phyloP scores from a whole-genome alignment of 441 rosid species.

The Corymbia calophylla region DNA sequence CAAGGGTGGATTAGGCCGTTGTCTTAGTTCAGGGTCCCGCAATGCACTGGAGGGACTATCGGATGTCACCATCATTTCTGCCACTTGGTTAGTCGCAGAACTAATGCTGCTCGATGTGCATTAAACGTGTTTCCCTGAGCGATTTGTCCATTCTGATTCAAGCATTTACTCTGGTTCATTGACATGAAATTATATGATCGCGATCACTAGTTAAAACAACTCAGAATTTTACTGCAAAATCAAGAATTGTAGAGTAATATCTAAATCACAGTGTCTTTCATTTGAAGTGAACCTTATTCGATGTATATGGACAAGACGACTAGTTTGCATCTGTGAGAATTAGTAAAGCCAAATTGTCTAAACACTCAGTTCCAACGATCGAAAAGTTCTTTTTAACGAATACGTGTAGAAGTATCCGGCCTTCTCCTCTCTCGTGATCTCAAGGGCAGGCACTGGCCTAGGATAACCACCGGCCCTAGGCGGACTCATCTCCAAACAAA shows the following conservation, averaged over 20 bases:
- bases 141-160: background rate
- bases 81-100: background rate
- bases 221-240: background rate
- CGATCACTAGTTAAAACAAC: background rate
- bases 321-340: background rate
- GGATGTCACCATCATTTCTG: background rate
- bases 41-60: background rate
- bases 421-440: rapidly evolving
- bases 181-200: background rate
- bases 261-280: background rate
- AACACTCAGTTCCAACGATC: background rate
- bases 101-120: background rate
- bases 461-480: background rate
- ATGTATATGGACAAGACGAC: background rate
- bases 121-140: background rate
- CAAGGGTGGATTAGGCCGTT: background rate
- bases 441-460: background rate
- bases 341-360: background rate
- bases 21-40: background rate
- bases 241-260: background rate
- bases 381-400: background rate
- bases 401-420: background rate
- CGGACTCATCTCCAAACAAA: background rate
- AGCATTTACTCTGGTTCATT: background rate
- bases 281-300: background rate